Evolutionary conservation across 2,329 filamentous ascomycete species (phyloP), one percentile per base, ranked within the genome.

Genomic region (Diaporthe sp.): DNA sequence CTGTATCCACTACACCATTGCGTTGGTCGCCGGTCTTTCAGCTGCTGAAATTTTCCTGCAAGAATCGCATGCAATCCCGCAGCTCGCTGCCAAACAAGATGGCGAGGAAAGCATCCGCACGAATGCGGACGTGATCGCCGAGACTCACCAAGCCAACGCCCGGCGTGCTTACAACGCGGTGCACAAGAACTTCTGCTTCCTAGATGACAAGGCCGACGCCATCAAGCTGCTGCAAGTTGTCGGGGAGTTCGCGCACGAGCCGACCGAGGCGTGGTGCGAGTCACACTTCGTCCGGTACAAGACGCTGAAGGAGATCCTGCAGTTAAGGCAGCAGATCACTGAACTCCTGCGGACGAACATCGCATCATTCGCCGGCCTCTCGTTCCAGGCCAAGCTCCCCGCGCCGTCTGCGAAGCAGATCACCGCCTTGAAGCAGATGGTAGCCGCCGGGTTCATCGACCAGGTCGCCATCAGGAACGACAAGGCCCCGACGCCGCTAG

Each of bases 391-490:
- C 42, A 89, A 88, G 79, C 86, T 93, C 3, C 86, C 89, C 65
- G 87, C 88, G 0, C 92, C 92, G 0, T 90, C 90, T 0, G 86
- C 92, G 9, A 93, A 92, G 78, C 93, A 95, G 81, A 87, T 97
- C 39, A 92, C 92, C 62, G 92, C 95, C 0, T 87, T 99, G 39
- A 98, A 97, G 83, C 95, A 98, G 82, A 97, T 98, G 85, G 92
- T 95, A 31, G 95, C 96, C 0, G 94, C 95, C 0, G 97, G 96
- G 1, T 98, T 98, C 85, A 92, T 98, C 80, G 97, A 99, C 84
- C 94, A 98, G 79, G 90, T 99, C 55, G 97, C 97, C 61, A 95
- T 98, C 79, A 94, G 97, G 76, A 95, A 94, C 5, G 96, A 99
- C 83, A 87, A 95, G n/a, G 89, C 95, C 0, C 94, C 95, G 0